phyloP scores from a whole-genome alignment of 306 rosid species.

The Hylodesmum podocarpum region DNA sequence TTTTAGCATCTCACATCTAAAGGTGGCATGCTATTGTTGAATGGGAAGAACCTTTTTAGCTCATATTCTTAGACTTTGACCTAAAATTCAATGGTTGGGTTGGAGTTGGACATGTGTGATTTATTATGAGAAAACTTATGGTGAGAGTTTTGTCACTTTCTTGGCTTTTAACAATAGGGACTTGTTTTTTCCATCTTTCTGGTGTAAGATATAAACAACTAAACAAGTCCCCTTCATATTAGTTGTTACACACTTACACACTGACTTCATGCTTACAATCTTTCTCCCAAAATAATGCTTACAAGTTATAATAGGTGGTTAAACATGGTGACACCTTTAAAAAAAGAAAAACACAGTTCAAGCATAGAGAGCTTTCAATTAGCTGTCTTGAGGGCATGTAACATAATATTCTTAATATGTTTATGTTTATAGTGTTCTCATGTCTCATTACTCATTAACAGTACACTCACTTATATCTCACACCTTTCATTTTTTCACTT shows the following conservation, averaged over 20 bases:
- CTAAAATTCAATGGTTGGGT: slow-evolving; percentile 26
- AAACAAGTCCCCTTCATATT: background rate
- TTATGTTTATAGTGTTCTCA: slow-evolving; percentile 2
- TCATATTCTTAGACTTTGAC: slow-evolving; percentile 44
- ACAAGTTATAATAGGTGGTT: slow-evolving; percentile 25
- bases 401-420: slow-evolving; percentile 23
- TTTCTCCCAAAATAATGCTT: background rate
- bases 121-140: background rate
- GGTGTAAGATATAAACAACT: background rate
- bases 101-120: slow-evolving; percentile 18
- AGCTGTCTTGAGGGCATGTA: slow-evolving; percentile 31
- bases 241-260: slow-evolving; percentile 32
- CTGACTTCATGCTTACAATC: background rate
- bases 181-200: background rate
- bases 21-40: slow-evolving; percentile 11
- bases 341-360: slow-evolving; percentile 14
- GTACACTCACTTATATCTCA: slow-evolving; percentile 26
- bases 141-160: slow-evolving; percentile 25
- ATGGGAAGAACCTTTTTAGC: background rate
- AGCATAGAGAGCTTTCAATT: slow-evolving; percentile 23
- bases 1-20: background rate
- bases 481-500: background rate
- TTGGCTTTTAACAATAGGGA: background rate
- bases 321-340: background rate
- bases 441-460: slow-evolving; percentile 24